Base-by-base conservation (phyloP, 331 rosid genomes). In the Cydonia oblonga region DNA sequence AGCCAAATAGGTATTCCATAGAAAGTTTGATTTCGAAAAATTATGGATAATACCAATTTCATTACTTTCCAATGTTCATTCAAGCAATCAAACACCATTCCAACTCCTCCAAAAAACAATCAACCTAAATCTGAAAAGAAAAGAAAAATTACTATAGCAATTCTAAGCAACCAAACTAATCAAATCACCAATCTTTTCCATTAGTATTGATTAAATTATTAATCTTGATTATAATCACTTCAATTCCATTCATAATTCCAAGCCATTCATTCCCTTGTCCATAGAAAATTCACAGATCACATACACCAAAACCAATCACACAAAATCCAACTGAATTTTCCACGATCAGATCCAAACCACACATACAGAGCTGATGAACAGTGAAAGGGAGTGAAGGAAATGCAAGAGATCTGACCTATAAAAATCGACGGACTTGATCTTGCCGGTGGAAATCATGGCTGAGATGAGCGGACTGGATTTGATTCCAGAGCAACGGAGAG, bases 401-500 rank as follows among this genome's bases (percentile, higher is more conserved):
- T 22, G 63, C 19, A 16, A 25, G 81, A 76, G 88, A 85, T 73
- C 77, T 54, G 24, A 92, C 98, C 98, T 88, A 86, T 92, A 92
- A 72, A 92, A 92, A 79, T 92, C 98, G 40, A 92, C 92, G 72
- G 95, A 88, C 75, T 88, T 92, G 89, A 92, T 22, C 87, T 83
- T 90, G 84, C 86, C 77, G 20, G 90, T 6, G 18, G 92, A 79
- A 74, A 87, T 38, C 98, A 92, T 92, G 89, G 75, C 49, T 53
- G 77, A 76, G 64, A 59, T 59, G 2, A 25, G 26, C 5, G 11
- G 64, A 5, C 7, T 8, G 46, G 35, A 70, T 42, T 32, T 13
- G 60, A 46, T 46, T 46, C 19, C 52, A 46, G 7, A 46, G 52
- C 53, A 46, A 46, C 20, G n/a, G 53, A 49, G 57, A 20, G 72